Percentiles rank a stretch among this genome's conserved stretches.
Evolutionary conservation across 1,284 basidiomycete genomes (phyloP).

Genomic region (Mrakiaceae sp.): DNA sequence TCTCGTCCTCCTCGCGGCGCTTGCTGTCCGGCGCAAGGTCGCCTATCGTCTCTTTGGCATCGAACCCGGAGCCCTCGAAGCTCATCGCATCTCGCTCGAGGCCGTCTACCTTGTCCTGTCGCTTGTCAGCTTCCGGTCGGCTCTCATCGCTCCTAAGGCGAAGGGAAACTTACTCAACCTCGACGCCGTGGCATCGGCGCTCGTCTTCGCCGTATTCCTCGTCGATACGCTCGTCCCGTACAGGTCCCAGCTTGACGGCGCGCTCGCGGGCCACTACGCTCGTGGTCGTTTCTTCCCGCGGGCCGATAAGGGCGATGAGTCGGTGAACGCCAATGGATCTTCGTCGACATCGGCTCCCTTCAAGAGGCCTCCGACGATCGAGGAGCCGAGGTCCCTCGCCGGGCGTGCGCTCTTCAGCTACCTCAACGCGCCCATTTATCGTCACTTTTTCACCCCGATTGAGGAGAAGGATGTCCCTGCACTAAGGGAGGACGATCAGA

Average conservation of each 20-base stretch:
- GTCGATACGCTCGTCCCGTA: constrained; percentile 33
- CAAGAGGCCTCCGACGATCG: not conserved
- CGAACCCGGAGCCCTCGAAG: constrained; percentile 22
- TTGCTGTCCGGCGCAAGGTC: constrained; percentile 2
- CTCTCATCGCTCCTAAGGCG: constrained; percentile 19
- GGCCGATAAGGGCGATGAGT: no score
- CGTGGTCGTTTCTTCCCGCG: constrained; percentile 16
- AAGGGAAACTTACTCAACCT: constrained; percentile 17
- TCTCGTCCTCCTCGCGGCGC: constrained; percentile 18
- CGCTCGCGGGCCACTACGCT: constrained; percentile 27
- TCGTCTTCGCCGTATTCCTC: constrained; percentile 29
- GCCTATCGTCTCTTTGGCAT: constrained; percentile 20
- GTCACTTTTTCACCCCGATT: constrained; percentile 36
- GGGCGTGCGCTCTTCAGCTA: constrained; percentile 34
- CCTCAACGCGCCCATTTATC: constrained; percentile 29
- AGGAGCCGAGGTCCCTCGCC: constrained; percentile 22
- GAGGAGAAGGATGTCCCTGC: constrained; percentile 39
- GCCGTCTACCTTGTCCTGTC: constrained; percentile 28
- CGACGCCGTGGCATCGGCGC: constrained; percentile 22
- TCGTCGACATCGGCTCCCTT: not conserved
- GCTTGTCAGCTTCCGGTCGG: constrained; percentile 29
- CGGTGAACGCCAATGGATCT: constrained; percentile 11
- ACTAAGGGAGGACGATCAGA: constrained; percentile 40
- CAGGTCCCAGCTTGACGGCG: constrained; percentile 26
- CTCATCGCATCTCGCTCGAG: constrained; percentile 28